A percentile compares a stretch with the other conserved stretches of the same genome.
Conservation (phyloP, 2,329 filamentous ascomycete genomes). For the Xylaria sp. region DNA sequence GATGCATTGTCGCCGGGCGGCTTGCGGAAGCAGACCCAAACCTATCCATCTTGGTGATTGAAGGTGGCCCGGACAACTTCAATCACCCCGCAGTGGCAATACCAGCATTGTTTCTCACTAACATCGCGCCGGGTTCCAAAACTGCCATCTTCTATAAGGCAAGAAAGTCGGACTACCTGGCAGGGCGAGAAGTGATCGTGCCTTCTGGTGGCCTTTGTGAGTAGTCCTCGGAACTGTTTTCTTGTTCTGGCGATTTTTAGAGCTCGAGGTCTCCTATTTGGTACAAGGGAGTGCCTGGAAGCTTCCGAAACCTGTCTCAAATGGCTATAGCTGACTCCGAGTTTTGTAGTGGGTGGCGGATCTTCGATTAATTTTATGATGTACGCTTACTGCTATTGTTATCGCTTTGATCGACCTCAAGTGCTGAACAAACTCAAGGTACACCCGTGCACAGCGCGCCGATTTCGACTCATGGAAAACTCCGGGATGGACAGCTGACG, state of each 20-base stretch:
- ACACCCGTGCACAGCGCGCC: slow-evolving; percentile 48
- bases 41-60: slow-evolving; percentile 42
- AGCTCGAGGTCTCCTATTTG: too few relatives aligned
- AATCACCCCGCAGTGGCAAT: slow-evolving; percentile 44
- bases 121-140: slow-evolving; percentile 59
- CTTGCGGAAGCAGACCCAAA: slow-evolving; percentile 39
- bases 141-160: slow-evolving; percentile 59
- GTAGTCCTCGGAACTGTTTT: too few relatives aligned
- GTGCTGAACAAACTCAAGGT: slow-evolving; percentile 39
- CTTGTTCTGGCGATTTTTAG: too few relatives aligned
- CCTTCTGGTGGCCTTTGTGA: slow-evolving; percentile 53
- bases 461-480: slow-evolving; percentile 50
- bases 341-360: slow-evolving; percentile 59
- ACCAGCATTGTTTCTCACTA: slow-evolving; percentile 60
- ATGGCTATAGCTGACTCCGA: too few relatives aligned
- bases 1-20: slow-evolving; percentile 37
- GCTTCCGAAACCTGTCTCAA: too few relatives aligned
- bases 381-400: slow-evolving; percentile 34
- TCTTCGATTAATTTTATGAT: slow-evolving; percentile 62
- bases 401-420: not conserved
- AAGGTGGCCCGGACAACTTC: slow-evolving; percentile 36
- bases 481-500: slow-evolving; percentile 47
- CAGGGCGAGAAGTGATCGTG: slow-evolving; percentile 56
- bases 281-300: too few relatives aligned
- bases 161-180: slow-evolving; percentile 51